Conservation (phyloP, 2,329 filamentous ascomycete species). For the Ramularia endophylla region DNA sequence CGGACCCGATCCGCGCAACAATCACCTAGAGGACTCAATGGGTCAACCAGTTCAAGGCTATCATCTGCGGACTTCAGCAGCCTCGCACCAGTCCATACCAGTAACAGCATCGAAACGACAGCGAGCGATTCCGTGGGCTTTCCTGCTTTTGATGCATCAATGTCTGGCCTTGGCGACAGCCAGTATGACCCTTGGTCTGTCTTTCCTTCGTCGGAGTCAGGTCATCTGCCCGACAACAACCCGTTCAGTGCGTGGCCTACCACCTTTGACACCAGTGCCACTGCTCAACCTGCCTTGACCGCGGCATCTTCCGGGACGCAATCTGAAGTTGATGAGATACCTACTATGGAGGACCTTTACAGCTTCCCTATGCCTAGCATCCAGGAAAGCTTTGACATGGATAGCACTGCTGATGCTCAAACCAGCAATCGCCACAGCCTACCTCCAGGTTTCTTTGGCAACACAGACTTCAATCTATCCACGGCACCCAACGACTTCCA, state of each 20-base stretch:
- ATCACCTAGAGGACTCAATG: conserved; percentile 20
- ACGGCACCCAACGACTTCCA: conserved; percentile 18
- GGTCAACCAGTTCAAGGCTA: conserved; percentile 15
- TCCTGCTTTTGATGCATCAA: conserved; percentile 20
- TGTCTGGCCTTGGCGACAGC: conserved; percentile 23
- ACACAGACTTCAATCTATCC: conserved; percentile 18
- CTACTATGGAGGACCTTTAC: conserved; percentile 29
- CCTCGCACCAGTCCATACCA: conserved; percentile 19
- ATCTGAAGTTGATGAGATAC: conserved; percentile 34
- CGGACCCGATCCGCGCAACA: conserved; percentile 29
- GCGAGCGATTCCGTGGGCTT: conserved; percentile 18
- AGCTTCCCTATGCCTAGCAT: conserved; percentile 28
- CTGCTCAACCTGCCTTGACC: conserved; percentile 33
- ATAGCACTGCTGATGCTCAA: conserved; percentile 7
- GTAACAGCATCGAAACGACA: conserved; percentile 20
- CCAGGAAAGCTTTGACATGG: conserved; percentile 20
- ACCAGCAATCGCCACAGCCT: conserved; percentile 27
- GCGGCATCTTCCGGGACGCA: conserved; percentile 34
- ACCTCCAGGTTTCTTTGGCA: conserved; percentile 28
- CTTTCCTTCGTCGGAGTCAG: conserved; percentile 23
- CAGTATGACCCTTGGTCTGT: conserved; percentile 28
- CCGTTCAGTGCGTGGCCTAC: conserved; percentile 30
- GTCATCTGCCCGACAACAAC: conserved; percentile 27
- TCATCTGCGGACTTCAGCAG: conserved; percentile 23
- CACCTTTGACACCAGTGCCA: conserved; percentile 17